Conservation (phyloP, 805 yeast genomes). For the Diddensiella transvaalensis region DNA sequence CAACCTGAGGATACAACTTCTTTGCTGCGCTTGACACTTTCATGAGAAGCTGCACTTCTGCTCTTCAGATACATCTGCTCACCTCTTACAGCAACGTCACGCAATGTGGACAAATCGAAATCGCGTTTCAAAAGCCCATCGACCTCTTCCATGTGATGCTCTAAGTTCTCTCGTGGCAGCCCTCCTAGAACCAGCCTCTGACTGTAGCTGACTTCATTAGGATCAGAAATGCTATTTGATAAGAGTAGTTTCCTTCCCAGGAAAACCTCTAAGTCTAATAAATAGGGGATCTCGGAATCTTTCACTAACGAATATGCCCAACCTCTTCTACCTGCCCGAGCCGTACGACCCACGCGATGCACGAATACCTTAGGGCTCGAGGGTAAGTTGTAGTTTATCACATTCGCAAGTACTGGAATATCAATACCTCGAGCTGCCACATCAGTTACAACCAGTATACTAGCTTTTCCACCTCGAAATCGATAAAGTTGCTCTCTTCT, state of each 20-base stretch:
- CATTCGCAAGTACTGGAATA: conserved; percentile 94
- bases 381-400: conserved; percentile 85
- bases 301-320: conserved; percentile 93
- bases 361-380: conserved; percentile 89
- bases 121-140: conserved; percentile 56
- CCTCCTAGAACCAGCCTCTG: conserved; percentile 80
- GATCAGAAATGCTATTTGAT: conserved; percentile 35
- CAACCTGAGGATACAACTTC: conserved; percentile 64
- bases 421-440: conserved; percentile 96
- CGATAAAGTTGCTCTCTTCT: conserved; percentile 83
- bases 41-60: conserved; percentile 79
- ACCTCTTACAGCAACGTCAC: conserved; percentile 76
- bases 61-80: conserved; percentile 85
- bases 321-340: conserved; percentile 97
- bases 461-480: conserved; percentile 79
- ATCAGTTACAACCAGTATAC: conserved; percentile 92
- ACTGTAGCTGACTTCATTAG: conserved; percentile 58
- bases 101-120: conserved; percentile 63
- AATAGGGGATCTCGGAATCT: conserved; percentile 83
- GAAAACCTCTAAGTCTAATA: conserved; percentile 85
- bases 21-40: conserved; percentile 80
- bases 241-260: conserved; percentile 76
- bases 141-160: conserved; percentile 66
- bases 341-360: conserved; percentile 98
- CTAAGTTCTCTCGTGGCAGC: conserved; percentile 69